A percentile compares a stretch with the other conserved stretches of the same genome.
These are phyloP conservation scores for Apophysomyces trapeziformis DNA, from an alignment of 371 early-diverging fungal species.

Conservation along the genomic window DNA sequence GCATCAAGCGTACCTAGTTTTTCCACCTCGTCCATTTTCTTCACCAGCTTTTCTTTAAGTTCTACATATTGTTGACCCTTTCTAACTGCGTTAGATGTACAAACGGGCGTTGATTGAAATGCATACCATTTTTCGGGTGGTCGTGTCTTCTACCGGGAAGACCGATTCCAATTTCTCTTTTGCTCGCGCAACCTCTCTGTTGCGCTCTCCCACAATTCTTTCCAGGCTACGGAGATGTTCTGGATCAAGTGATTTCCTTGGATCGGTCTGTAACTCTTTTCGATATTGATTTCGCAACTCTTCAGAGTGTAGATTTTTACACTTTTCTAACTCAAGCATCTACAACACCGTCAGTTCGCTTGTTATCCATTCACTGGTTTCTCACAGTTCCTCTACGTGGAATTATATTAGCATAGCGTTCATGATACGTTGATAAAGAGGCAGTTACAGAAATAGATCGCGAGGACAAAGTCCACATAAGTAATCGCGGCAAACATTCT, in stretches of 20 bases:
- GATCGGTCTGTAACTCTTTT: slow-evolving; percentile 2
- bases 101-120: background rate
- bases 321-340: slow-evolving; percentile 6
- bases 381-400: background rate
- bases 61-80: background rate
- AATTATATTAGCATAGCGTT: background rate
- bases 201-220: slow-evolving; percentile 4
- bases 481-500: slow-evolving; percentile 16
- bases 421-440: background rate
- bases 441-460: slow-evolving; percentile 14
- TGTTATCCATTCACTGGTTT: background rate
- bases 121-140: background rate
- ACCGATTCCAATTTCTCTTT: background rate
- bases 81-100: background rate
- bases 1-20: background rate
- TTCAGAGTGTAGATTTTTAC: background rate
- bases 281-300: slow-evolving; percentile 1
- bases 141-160: background rate
- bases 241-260: slow-evolving; percentile 8
- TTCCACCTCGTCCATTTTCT: background rate
- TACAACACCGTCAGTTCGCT: background rate
- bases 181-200: background rate
- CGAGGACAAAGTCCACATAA: slow-evolving; percentile 21
- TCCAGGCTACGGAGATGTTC: slow-evolving; percentile 12
- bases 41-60: background rate